Base-by-base conservation (phyloP, 78 protist species). In the Chrysochromulina parva region DNA sequence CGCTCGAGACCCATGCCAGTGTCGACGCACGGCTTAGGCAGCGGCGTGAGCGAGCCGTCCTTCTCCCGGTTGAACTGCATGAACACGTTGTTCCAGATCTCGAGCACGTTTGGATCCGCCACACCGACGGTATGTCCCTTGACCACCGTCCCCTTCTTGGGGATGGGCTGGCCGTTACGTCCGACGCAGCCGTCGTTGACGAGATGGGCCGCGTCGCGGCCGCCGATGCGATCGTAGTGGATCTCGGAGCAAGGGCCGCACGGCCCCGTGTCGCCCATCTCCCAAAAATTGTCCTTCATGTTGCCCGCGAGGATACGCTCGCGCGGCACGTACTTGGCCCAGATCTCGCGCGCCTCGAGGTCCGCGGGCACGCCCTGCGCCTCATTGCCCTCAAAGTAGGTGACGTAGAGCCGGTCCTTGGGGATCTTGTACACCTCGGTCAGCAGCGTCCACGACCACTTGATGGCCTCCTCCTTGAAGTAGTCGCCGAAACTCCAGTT, bases 241-340 rank as follows among this genome's bases (percentile, higher is more conserved):
- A 98, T 94, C 93, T 98, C 99, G 22, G 98, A 91, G 96, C 99
- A 98, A 69, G 99, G 99, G 11, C 99, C 99, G 73, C 99, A 98
- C 6, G 99, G 99, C 5, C 93, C 93, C 0, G 90, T 84, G 58
- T 82, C 92, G 20, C 95, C 94, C 94, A 92, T 80, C 86, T 89
- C 92, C 92, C 92, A 89, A 78, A 90, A 90, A 88, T 90, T 90
- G 74, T 90, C 92, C 91, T 96, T 96, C 96, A 92, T 95, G 84
- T 90, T 67, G 17, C 47, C 91, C 28, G 97, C 95, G 13, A 98
- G 93, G 20, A 98, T 95, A 65, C 95, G 96, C n/a, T 92, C 96
- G 19, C 53, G 92, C n/a, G 99, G 98, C 52, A 98, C 88, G 90
- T 60, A 93, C 85, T 71, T 62, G 54, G 84, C 85, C 99, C 99